These are phyloP conservation scores for Cryptococcus maquisensis DNA, from an alignment of 1,284 basidiomycete genomes.

Conservation along the genomic window DNA sequence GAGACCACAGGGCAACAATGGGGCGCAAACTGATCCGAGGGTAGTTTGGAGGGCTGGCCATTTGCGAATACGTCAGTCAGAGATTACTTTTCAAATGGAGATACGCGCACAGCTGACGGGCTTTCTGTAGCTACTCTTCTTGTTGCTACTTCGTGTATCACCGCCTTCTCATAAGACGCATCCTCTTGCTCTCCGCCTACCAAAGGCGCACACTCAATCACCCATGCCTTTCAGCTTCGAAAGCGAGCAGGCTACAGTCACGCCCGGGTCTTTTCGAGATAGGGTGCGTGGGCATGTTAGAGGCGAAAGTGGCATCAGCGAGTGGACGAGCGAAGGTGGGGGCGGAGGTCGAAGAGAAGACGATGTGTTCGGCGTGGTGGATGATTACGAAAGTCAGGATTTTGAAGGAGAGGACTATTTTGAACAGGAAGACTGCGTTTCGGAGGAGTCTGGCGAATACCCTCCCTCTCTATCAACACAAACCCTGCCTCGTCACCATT, in stretches of 20 bases:
- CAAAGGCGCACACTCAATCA: constrained; percentile 5
- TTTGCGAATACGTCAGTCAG: constrained; percentile 22
- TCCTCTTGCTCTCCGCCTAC: constrained; percentile 14
- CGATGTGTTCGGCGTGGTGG: neutral
- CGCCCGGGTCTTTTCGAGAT: constrained; percentile 1
- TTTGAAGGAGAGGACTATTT: neutral
- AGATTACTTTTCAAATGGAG: neutral
- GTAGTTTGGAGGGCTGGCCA: constrained; percentile 12
- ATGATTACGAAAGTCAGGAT: neutral
- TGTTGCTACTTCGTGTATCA: constrained; percentile 31
- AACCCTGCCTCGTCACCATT: too few relatives aligned
- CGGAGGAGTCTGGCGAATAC: neutral
- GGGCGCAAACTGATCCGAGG: neutral
- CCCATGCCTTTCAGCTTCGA: neutral
- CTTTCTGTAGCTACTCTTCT: constrained; percentile 16
- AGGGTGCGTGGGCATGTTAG: neutral
- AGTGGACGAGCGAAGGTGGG: neutral
- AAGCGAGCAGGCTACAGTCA: neutral
- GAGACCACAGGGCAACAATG: neutral
- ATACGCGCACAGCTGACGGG: neutral
- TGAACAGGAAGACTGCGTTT: constrained; percentile 1
- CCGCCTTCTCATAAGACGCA: constrained; percentile 13
- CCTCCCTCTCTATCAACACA: neutral
- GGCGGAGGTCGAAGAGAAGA: neutral
- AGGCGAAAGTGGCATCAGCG: neutral